These are phyloP conservation scores for Aspergillus eucalypticola DNA, from an alignment of 2,329 filamentous ascomycete genomes.

Conservation along the genomic window DNA sequence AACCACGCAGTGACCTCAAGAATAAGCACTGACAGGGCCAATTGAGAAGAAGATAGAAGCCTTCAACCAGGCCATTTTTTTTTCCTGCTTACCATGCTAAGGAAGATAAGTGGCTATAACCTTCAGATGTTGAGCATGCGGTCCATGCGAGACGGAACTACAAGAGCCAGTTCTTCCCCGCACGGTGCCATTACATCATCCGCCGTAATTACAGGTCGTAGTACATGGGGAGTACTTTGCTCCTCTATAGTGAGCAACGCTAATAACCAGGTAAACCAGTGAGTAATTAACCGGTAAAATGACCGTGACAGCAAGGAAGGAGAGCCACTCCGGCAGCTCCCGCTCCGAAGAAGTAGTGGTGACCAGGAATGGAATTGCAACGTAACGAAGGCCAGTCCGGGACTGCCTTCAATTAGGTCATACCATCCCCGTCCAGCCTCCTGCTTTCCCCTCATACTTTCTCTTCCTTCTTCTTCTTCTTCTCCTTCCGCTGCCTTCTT, in stretches of 20 bases:
- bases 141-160: background rate
- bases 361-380: background rate
- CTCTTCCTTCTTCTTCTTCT: background rate
- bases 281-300: background rate
- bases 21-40: background rate
- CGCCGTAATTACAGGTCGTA: background rate
- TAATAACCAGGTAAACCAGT: background rate
- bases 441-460: background rate
- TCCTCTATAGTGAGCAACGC: background rate
- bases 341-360: slow-evolving; percentile 13
- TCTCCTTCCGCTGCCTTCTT: background rate
- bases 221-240: background rate
- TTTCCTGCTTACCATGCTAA: too few species aligned
- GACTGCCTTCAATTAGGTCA: slow-evolving; percentile 5
- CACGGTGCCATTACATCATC: slow-evolving; percentile 16
- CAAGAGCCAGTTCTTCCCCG: background rate
- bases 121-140: background rate
- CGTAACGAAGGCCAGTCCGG: background rate
- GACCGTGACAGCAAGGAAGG: background rate
- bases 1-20: background rate
- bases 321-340: slow-evolving; percentile 15
- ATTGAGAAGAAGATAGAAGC: background rate
- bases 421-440: slow-evolving; percentile 9
- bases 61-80: too few species aligned
- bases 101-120: too few species aligned